Percentiles rank a stretch among this genome's conserved stretches.
These are phyloP conservation scores for Trichoderma semiorbis DNA, from an alignment of 2,329 filamentous ascomycete genomes.

Conservation along the genomic window DNA sequence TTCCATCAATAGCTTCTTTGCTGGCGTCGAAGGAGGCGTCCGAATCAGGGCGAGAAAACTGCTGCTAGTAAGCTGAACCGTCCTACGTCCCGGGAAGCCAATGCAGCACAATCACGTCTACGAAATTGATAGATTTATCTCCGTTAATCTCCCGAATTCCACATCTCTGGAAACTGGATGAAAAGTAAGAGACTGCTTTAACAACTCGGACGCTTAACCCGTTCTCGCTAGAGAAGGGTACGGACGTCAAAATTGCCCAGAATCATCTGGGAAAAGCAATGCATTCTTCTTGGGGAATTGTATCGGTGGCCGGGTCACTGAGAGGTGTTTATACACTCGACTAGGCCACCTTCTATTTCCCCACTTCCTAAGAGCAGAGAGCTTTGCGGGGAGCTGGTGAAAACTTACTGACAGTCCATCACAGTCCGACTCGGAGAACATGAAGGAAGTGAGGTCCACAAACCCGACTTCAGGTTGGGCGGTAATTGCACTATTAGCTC, in stretches of 20 bases:
- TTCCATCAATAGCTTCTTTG: slow-evolving; percentile 28
- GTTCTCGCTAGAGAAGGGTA: slow-evolving; percentile 38
- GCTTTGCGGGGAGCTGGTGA: neutral
- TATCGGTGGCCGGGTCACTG: slow-evolving; percentile 64
- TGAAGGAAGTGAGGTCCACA: slow-evolving; percentile 74
- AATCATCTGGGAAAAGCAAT: slow-evolving; percentile 24
- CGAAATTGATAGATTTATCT: slow-evolving; percentile 41
- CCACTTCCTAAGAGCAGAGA: slow-evolving; percentile 23
- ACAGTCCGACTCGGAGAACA: slow-evolving; percentile 68
- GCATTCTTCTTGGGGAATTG: slow-evolving; percentile 60
- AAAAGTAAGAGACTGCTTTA: slow-evolving; percentile 39
- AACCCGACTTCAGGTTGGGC: slow-evolving; percentile 67
- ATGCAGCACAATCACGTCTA: neutral
- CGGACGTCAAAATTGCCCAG: slow-evolving; percentile 25
- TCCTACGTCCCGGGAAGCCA: neutral
- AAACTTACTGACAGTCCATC: slow-evolving; percentile 36
- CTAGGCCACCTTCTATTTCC: slow-evolving; percentile 62
- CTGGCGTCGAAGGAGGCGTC: slow-evolving; percentile 31
- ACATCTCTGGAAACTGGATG: slow-evolving; percentile 48
- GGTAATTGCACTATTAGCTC: slow-evolving; percentile 71
- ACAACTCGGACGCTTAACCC: slow-evolving; percentile 38
- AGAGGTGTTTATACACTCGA: slow-evolving; percentile 36
- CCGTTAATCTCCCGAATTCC: slow-evolving; percentile 48
- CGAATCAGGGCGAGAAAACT: slow-evolving; percentile 36
- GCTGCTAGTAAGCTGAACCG: slow-evolving; percentile 25